Base-by-base conservation (phyloP, 768 basidiomycete species). In the Pleurotus cornucopiae region DNA sequence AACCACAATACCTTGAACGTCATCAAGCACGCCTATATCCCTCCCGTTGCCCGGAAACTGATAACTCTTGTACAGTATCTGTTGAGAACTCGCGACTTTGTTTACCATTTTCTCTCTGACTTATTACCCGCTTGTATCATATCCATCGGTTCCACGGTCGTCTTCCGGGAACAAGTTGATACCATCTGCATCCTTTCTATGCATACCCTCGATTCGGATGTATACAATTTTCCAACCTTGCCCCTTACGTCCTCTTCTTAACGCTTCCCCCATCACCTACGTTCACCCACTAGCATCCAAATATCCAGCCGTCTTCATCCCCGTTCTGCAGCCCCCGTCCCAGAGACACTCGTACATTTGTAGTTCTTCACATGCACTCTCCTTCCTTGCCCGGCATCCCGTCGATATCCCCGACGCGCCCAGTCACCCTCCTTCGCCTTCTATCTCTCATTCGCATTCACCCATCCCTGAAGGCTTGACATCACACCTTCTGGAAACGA, bases 141-240 rank as follows among this genome's bases (percentile, higher is more conserved):
- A 20, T 53, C 6, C 16, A 39, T 53, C n/a, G 20, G 16, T 53
- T 41, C 39, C 39, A 49, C 48, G 48, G 23, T 20, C 41, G 41
- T 44, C 6, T 11, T 21, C n/a, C n/a, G 51, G 18, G 20, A 30
- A 18, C 38, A 3, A 16, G 51, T 53, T 41, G 51, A 53, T 53
- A 53, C 51, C 51, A 53, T 53, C 41, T 51, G 49, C 51, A 53
- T 53, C 51, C 23, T 38, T 12, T 53, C 20, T 39, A 41, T 53
- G 51, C 51, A 53, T 53, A 53, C 51, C 39, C 51, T 53, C 51
- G 20, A 21, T 51, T 53, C 51, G 51, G 51, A 53, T 53, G 51
- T 53, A 53, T 41, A 53, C 18, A 53, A 20, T 53, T 41, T 23
- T 34, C 16, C 46, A 11, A 6, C 23, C 51, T 30, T 30, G 14